These are phyloP conservation scores for Exophiala calicioides DNA, from an alignment of 2,329 filamentous ascomycete species.

Conservation along the genomic window DNA sequence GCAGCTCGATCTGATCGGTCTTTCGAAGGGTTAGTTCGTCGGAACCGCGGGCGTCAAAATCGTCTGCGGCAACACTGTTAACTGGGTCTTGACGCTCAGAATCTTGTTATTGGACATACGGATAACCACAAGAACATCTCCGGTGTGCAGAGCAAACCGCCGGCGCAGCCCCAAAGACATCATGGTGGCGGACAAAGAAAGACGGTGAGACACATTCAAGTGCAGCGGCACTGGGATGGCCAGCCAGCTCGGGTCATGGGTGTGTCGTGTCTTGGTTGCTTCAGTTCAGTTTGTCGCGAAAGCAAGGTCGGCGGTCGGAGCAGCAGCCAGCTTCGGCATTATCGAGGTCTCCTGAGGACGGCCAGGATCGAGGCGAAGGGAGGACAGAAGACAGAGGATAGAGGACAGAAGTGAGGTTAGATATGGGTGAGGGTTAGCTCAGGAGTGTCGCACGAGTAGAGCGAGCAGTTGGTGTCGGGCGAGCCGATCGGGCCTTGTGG, in stretches of 20 bases:
- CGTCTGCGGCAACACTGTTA: conserved; percentile 61
- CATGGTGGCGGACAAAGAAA: conserved; percentile 32
- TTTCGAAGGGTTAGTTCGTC: conserved; percentile 89
- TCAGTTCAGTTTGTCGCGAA: conserved; percentile 5
- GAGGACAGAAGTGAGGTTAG: too few species aligned
- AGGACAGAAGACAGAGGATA: conserved; percentile 1
- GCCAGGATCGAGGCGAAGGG: conserved; percentile 3
- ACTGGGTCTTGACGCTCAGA: not conserved
- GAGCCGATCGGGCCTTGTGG: conserved; percentile 7
- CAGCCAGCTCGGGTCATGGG: conserved; percentile 2
- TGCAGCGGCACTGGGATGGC: conserved; percentile 1
- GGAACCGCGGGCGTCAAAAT: conserved; percentile 86
- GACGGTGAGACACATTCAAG: not conserved
- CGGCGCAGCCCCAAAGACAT: conserved; percentile 38
- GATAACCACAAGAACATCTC: conserved; percentile 47
- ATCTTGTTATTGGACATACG: conserved; percentile 39
- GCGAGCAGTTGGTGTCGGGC: conserved; percentile 6
- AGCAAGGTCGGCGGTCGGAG: conserved; percentile 11
- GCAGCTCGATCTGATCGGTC: conserved; percentile 65
- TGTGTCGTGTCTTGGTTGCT: too few species aligned
- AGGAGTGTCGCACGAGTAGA: conserved; percentile 12
- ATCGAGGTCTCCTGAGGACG: not conserved
- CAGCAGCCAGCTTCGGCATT: conserved; percentile 18
- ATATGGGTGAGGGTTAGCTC: too few species aligned
- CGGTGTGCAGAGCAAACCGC: conserved; percentile 36